Evolutionary conservation across 2,329 filamentous ascomycete genomes (phyloP).

Genomic region (Clarireedia paspali): DNA sequence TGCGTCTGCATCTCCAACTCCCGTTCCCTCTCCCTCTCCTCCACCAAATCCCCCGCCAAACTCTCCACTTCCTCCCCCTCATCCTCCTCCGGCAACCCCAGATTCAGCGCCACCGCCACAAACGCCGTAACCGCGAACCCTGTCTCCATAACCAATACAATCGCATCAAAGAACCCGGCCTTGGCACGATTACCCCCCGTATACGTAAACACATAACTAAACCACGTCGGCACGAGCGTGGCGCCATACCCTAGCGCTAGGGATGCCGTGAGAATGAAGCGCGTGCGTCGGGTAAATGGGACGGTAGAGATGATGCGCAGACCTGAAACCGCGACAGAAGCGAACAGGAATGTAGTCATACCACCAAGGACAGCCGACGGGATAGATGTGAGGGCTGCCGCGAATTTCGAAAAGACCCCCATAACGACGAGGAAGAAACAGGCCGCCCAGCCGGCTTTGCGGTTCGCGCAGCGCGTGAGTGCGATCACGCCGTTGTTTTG

Average conservation of each 20-base stretch:
- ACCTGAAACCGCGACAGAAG: slow-evolving; percentile 67
- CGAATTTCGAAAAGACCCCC: slow-evolving; percentile 79
- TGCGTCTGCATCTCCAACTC: neutral
- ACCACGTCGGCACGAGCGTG: slow-evolving; percentile 60
- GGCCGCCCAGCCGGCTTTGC: slow-evolving; percentile 71
- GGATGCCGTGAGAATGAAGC: slow-evolving; percentile 73
- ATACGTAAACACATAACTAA: slow-evolving; percentile 66
- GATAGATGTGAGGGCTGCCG: slow-evolving; percentile 70
- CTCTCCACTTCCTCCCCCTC: slow-evolving; percentile 46
- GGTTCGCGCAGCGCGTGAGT: slow-evolving; percentile 72
- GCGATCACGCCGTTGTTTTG: slow-evolving; percentile 84
- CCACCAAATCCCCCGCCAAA: slow-evolving; percentile 21
- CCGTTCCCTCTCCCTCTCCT: slow-evolving; percentile 4
- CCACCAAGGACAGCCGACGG: slow-evolving; percentile 58
- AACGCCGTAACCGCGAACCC: slow-evolving; percentile 70
- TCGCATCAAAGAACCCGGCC: slow-evolving; percentile 67
- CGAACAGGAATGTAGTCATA: slow-evolving; percentile 77
- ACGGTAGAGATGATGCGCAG: slow-evolving; percentile 67
- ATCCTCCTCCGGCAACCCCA: slow-evolving; percentile 66
- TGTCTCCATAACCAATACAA: slow-evolving; percentile 65
- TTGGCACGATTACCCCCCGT: slow-evolving; percentile 58
- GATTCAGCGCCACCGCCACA: slow-evolving; percentile 50
- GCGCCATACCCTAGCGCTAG: slow-evolving; percentile 67
- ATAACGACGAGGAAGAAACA: slow-evolving; percentile 72
- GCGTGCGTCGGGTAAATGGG: slow-evolving; percentile 68